These are phyloP conservation scores for Nicotiana attenuata DNA, from an alignment of 257 asterid genomes.

Conservation along the genomic window DNA sequence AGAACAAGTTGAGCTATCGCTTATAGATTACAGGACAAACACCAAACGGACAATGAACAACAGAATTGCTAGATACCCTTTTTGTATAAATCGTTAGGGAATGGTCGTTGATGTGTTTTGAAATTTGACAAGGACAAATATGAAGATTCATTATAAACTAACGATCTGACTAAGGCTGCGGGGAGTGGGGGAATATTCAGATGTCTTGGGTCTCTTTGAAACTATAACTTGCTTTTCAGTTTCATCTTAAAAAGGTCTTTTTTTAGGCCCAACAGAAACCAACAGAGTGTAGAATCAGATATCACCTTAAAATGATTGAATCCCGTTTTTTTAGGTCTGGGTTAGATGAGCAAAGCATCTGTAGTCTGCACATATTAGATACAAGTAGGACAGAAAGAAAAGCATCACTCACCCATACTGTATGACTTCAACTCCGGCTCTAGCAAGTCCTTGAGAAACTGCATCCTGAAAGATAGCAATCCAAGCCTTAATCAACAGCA, in stretches of 20 bases:
- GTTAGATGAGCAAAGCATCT: not conserved
- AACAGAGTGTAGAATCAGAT: not conserved
- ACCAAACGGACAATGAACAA: not conserved
- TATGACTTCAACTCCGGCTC: slow-evolving; percentile 75
- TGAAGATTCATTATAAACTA: not conserved
- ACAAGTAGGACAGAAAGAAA: slow-evolving; percentile 3
- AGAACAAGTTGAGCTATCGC: not conserved
- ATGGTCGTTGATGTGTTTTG: not conserved
- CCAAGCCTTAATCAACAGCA: slow-evolving; percentile 4
- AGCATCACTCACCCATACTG: slow-evolving; percentile 73
- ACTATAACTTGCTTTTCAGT: not conserved
- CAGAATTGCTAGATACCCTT: not conserved
- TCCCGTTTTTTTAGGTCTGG: not conserved
- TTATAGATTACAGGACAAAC: not conserved
- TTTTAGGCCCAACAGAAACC: not conserved
- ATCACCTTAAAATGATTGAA: not conserved
- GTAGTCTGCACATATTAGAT: slow-evolving; percentile 2
- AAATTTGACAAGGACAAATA: not conserved
- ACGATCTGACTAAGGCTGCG: not conserved
- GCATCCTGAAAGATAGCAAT: slow-evolving; percentile 66
- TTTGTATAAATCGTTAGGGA: not conserved
- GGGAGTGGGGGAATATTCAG: not conserved
- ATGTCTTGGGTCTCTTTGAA: not conserved
- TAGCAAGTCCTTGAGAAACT: slow-evolving; percentile 79
- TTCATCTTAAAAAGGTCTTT: not conserved